Conservation (phyloP, 805 yeast genomes). For the Candida silvatica region DNA sequence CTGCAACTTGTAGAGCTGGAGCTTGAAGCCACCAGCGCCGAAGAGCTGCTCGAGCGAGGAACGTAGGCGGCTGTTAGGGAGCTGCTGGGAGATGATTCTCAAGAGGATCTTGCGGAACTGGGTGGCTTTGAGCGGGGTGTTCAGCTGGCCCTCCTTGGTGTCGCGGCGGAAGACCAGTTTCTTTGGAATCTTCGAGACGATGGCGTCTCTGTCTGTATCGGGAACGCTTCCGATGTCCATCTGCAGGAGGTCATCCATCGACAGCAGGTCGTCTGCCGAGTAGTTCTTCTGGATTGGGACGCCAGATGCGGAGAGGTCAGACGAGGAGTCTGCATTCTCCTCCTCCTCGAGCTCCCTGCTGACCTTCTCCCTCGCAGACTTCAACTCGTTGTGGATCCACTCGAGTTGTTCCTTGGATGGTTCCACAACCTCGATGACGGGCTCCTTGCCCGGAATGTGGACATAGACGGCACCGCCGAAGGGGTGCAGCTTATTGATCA, state of each 20-base stretch:
- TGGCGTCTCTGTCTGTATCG: constrained; percentile 12
- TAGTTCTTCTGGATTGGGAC: constrained; percentile 1
- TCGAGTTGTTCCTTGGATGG: constrained; percentile 7
- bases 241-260: constrained; percentile 20
- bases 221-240: constrained; percentile 15
- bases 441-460: constrained; percentile 21
- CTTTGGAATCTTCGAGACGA: constrained; percentile 19
- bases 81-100: too few relatives aligned
- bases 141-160: constrained; percentile 10
- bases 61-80: too few relatives aligned
- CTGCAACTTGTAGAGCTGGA: too few relatives aligned
- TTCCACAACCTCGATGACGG: constrained; percentile 24
- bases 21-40: too few relatives aligned
- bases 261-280: constrained; percentile 8
- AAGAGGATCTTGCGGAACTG: too few relatives aligned
- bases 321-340: constrained; percentile 5
- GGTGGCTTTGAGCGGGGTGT: too few relatives aligned
- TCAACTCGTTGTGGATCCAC: constrained; percentile 5
- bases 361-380: constrained; percentile 5
- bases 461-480: constrained; percentile 70
- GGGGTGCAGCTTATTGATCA: constrained; percentile 73
- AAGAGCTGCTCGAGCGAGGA: too few relatives aligned
- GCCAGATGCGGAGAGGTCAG: too few relatives aligned
- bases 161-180: constrained; percentile 19
- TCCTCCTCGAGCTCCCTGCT: constrained; percentile 4